These are phyloP conservation scores for Nakazawaea ambrosiae DNA, from an alignment of 805 yeast species.

Conservation along the genomic window DNA sequence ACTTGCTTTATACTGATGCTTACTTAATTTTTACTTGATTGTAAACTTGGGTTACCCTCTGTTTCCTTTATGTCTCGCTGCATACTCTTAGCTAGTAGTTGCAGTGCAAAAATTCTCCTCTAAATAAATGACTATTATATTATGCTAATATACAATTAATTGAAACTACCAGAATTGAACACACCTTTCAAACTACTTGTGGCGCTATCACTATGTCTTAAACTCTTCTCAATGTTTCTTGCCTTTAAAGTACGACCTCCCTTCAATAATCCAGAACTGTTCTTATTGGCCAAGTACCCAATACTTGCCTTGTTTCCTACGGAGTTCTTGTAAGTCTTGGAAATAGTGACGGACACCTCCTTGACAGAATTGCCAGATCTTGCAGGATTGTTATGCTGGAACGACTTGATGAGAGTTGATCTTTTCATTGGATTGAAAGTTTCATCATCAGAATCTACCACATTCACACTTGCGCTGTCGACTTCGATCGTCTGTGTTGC, in stretches of 20 bases:
- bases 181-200: constrained; percentile 11
- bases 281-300: constrained; percentile 39
- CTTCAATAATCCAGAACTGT: not conserved
- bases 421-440: constrained; percentile 30
- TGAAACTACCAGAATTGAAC: constrained; percentile 14
- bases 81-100: too few relatives aligned
- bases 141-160: constrained; percentile 7
- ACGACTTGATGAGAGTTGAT: constrained; percentile 32
- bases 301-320: constrained; percentile 53
- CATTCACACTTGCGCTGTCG: too few relatives aligned
- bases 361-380: constrained; percentile 32
- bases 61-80: too few relatives aligned
- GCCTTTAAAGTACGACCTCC: constrained; percentile 6
- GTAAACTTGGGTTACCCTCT: too few relatives aligned
- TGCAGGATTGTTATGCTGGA: constrained; percentile 25
- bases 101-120: too few relatives aligned
- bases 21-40: too few relatives aligned
- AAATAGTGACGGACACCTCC: constrained; percentile 43
- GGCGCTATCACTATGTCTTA: constrained; percentile 12
- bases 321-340: constrained; percentile 47
- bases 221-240: constrained; percentile 13
- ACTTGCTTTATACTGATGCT: too few relatives aligned
- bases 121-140: too few relatives aligned
- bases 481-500: constrained; percentile 14
- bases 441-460: constrained; percentile 26